These are phyloP conservation scores for Thielaviopsis musarum DNA, from an alignment of 2,329 filamentous ascomycete species.

Conservation along the genomic window DNA sequence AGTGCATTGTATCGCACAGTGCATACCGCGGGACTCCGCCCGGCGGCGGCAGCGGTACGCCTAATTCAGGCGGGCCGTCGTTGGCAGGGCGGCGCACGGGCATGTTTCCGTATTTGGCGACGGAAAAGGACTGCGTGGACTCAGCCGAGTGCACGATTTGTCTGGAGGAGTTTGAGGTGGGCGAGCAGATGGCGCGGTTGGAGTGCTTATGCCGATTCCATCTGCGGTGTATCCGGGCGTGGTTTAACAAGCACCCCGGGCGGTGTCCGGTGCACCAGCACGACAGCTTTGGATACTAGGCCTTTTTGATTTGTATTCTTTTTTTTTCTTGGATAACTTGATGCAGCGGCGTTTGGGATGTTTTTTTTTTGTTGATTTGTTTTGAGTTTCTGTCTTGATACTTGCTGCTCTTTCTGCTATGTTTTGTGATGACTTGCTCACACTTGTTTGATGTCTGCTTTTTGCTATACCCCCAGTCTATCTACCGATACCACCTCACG, in stretches of 20 bases:
- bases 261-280: slow-evolving; percentile 51
- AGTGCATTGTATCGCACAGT: slow-evolving; percentile 40
- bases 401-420: too few relatives aligned
- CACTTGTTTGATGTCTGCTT: too few relatives aligned
- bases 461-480: too few relatives aligned
- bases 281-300: slow-evolving; percentile 35
- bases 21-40: slow-evolving; percentile 20
- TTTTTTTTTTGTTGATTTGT: too few relatives aligned
- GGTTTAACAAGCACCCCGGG: slow-evolving; percentile 46
- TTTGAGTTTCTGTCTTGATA: too few relatives aligned
- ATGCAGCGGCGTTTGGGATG: too few relatives aligned
- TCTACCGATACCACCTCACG: too few relatives aligned
- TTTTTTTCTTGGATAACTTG: not conserved
- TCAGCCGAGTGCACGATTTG: slow-evolving; percentile 53
- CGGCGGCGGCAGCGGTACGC: not conserved
- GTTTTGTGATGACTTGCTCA: too few relatives aligned
- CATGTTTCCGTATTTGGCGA: slow-evolving; percentile 47
- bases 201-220: slow-evolving; percentile 53
- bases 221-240: slow-evolving; percentile 39
- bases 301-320: not conserved
- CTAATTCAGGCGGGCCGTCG: slow-evolving; percentile 12
- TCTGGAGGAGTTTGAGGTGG: slow-evolving; percentile 47
- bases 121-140: slow-evolving; percentile 52
- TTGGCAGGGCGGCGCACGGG: slow-evolving; percentile 32
- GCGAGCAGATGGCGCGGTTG: slow-evolving; percentile 45